These are phyloP conservation scores for Microbotryum saponariae DNA, from an alignment of 1,284 basidiomycete species.

Conservation along the genomic window DNA sequence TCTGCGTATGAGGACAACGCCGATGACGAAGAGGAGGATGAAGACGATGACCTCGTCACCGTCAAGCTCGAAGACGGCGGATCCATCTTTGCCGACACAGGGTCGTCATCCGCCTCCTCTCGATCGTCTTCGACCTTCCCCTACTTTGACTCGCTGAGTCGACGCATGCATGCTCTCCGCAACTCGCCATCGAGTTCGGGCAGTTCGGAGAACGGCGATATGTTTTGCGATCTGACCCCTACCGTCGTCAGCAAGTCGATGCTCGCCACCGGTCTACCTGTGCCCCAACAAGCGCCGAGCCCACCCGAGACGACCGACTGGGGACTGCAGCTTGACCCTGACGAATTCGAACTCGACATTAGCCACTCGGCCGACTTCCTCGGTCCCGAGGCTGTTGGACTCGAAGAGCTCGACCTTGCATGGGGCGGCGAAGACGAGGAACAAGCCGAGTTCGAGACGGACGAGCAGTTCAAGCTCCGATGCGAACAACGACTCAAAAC, in stretches of 20 bases:
- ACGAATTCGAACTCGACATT: conserved; percentile 25
- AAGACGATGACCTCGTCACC: conserved; percentile 20
- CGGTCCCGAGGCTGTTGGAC: conserved; percentile 27
- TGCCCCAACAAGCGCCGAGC: conserved; percentile 23
- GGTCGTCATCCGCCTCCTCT: conserved; percentile 15
- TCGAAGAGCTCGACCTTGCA: conserved; percentile 30
- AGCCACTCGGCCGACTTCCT: conserved; percentile 17
- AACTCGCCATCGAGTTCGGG: conserved; percentile 10
- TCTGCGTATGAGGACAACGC: conserved; percentile 23
- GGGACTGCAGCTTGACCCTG: conserved; percentile 23
- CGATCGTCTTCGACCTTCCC: conserved; percentile 19
- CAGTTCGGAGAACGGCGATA: conserved; percentile 22
- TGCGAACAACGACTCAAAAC: too few species aligned
- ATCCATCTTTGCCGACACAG: conserved; percentile 1
- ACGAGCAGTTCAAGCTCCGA: too few species aligned
- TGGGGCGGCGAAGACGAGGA: conserved; percentile 24
- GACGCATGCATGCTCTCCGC: conserved; percentile 17
- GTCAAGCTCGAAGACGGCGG: conserved; percentile 24
- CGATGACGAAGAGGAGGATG: conserved; percentile 18
- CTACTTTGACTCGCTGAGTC: conserved; percentile 14
- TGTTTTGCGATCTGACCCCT: conserved; percentile 19
- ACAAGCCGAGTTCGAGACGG: background rate
- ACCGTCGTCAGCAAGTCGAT: conserved; percentile 18
- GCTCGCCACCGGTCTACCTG: conserved; percentile 25
- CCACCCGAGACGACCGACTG: conserved; percentile 27